Evolutionary conservation across 2,329 filamentous ascomycete species (phyloP).

Genomic region (Fusarium sp.): DNA sequence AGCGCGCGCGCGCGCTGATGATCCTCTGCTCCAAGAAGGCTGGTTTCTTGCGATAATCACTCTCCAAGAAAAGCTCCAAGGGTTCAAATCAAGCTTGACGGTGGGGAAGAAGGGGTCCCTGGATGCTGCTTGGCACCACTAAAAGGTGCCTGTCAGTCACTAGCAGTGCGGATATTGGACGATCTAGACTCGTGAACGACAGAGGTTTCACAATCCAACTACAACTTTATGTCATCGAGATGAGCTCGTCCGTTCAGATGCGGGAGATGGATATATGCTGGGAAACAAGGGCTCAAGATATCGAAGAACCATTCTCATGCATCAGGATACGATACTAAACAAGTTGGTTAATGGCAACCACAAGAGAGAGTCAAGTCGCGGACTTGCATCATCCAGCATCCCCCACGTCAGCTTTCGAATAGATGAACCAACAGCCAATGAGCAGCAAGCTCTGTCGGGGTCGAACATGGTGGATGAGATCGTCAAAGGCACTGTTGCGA

Average conservation of each 20-base stretch:
- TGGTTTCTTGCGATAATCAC: neutral
- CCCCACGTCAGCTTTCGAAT: too few species aligned
- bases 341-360: too few species aligned
- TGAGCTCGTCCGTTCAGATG: too few species aligned
- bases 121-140: constrained; percentile 26
- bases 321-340: too few species aligned
- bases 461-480: constrained; percentile 2
- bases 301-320: too few species aligned
- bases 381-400: too few species aligned
- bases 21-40: constrained; percentile 11
- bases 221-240: too few species aligned
- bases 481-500: constrained; percentile 16
- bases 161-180: constrained; percentile 16
- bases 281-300: too few species aligned
- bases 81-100: constrained; percentile 15
- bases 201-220: neutral
- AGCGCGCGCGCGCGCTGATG: constrained; percentile 28
- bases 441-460: neutral
- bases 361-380: too few species aligned
- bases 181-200: constrained; percentile 21
- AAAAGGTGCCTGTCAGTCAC: constrained; percentile 23
- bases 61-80: constrained; percentile 17
- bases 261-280: too few species aligned
- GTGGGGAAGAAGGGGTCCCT: constrained; percentile 25
- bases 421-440: constrained; percentile 4